These are phyloP conservation scores for Metschnikowia orientalis DNA, from an alignment of 805 yeast species.

Conservation along the genomic window DNA sequence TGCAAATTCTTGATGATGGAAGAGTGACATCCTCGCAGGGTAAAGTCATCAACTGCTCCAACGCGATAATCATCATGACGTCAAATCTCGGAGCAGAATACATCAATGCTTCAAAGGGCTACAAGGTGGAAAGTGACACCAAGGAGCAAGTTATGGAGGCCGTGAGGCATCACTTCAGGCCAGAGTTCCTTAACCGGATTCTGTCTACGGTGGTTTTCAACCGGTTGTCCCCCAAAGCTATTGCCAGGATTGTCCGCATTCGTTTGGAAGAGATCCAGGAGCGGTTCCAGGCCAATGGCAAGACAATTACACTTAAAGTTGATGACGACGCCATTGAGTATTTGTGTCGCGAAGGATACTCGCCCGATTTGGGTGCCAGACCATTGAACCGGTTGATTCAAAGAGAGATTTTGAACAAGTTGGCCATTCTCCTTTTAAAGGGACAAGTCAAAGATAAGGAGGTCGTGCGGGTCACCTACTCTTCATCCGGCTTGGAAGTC, in stretches of 20 bases:
- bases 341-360: slow-evolving; percentile 82
- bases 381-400: slow-evolving; percentile 93
- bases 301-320: slow-evolving; percentile 67
- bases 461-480: slow-evolving; percentile 59
- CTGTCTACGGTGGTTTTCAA: slow-evolving; percentile 91
- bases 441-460: slow-evolving; percentile 90
- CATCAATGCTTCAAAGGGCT: slow-evolving; percentile 60
- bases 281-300: slow-evolving; percentile 82
- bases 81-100: slow-evolving; percentile 95
- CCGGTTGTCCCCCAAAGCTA: slow-evolving; percentile 85
- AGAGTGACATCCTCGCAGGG: slow-evolving; percentile 93
- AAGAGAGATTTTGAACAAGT: slow-evolving; percentile 74
- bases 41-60: slow-evolving; percentile 87
- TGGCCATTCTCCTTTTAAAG: slow-evolving; percentile 83
- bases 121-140: slow-evolving; percentile 64
- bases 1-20: slow-evolving; percentile 95
- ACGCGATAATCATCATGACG: slow-evolving; percentile 91
- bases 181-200: slow-evolving; percentile 95
- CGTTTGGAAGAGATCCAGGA: slow-evolving; percentile 80
- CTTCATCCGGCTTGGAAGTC: slow-evolving; percentile 67
- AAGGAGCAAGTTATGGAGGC: slow-evolving; percentile 77
- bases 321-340: slow-evolving; percentile 74
- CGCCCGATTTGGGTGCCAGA: slow-evolving; percentile 92
- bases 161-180: slow-evolving; percentile 88
- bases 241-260: slow-evolving; percentile 84